phyloP scores from a whole-genome alignment of 2,329 filamentous ascomycete species.

The Apiospora phragmitis region DNA sequence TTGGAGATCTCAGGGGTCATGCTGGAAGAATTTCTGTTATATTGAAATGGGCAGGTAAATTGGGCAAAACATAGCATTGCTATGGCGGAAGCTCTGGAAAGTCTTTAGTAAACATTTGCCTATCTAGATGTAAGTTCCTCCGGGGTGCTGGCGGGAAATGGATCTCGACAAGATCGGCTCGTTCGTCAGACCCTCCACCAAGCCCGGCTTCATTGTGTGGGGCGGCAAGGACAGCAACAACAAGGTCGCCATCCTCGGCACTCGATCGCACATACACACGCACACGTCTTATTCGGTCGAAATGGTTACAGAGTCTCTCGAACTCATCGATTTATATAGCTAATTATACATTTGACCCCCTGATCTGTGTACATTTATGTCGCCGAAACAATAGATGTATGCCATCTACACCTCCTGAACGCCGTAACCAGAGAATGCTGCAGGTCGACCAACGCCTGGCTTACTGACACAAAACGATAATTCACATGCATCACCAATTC shows the following conservation, averaged over 20 bases:
- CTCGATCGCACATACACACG: neutral
- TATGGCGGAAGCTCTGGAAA: no score
- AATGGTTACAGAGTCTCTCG: no score
- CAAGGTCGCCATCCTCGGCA: no score
- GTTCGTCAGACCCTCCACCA: no score
- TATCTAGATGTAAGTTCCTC: no score
- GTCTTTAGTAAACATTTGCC: no score
- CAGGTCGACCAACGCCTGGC: neutral
- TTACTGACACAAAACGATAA: neutral
- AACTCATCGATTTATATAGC: neutral
- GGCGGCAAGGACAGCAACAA: no score
- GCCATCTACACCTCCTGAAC: neutral
- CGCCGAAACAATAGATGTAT: neutral
- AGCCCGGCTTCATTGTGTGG: no score
- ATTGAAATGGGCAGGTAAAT: no score
- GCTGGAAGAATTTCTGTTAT: neutral
- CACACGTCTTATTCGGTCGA: neutral
- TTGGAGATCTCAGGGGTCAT: neutral
- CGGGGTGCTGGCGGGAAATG: no score
- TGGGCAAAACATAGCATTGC: no score
- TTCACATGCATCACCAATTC: neutral
- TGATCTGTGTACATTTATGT: neutral
- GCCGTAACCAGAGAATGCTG: neutral
- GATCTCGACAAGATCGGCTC: no score
- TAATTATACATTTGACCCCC: neutral